Evolutionary conservation across 352 stramenopile genomes (phyloP), one percentile per base, ranked within the genome.

Genomic region (Phytopythium kandeliae): DNA sequence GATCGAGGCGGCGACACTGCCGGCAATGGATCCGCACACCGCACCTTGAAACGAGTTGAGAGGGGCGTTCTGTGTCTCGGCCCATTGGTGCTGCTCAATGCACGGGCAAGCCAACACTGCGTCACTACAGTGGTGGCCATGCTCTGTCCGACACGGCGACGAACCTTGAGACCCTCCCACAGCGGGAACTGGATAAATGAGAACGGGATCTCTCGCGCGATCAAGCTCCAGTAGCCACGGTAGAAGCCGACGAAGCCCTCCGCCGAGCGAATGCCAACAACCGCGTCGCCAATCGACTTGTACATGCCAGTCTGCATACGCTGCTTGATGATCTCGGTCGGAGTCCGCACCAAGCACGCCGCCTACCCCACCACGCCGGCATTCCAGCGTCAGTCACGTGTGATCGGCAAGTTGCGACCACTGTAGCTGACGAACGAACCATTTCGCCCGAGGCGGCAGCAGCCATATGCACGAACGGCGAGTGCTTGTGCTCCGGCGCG

Each of bases 131-230:
- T n/a, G n/a, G n/a, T n/a, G n/a, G n/a, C n/a, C n/a, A n/a, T n/a
- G n/a, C n/a, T n/a, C n/a, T n/a, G n/a, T n/a, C n/a, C n/a, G n/a
- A n/a, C n/a, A 25, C 41, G 45, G 37, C 6, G 16, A 47, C 17
- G 15, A 6, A 93, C 74, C 85, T 99, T 99, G 24, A 98, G 74
- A 31, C 77, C 69, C 82, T 99, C 97, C 82, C 98, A 99, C 4
- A 99, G 67, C n/a, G 96, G 96, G 69, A 99, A 99, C 82, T 99
- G 96, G 64, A 99, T 98, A 46, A 99, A 97, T 24, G 95, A 98
- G 71, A 99, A 99, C 5, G 97, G 97, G 53, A 99, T 98, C 63
- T 99, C 97, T 55, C 97, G 83, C 54, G 98, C 85, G n/a, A 99
- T 85, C 60, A 98, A 99, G 48, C 97, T 98, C 56, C 89, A 94